phyloP scores from a whole-genome alignment of 148 eudicot genomes.

The Rhododendron kiyosumense region DNA sequence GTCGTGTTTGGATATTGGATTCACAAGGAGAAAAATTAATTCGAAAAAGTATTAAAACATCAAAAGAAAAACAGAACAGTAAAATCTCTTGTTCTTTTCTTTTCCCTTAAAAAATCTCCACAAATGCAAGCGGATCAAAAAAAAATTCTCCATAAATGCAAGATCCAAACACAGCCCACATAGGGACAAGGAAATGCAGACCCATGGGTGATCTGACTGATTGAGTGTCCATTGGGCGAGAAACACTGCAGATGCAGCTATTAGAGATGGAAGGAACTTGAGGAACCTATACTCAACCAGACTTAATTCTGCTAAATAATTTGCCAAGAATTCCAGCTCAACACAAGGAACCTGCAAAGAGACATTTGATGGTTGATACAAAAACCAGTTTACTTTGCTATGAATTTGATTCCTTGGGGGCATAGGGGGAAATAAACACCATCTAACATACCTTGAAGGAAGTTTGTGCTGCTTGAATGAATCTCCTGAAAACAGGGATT shows the following conservation, averaged over 20 bases:
- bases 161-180: neutral
- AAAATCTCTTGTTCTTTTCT: neutral
- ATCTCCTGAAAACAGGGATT: conserved; percentile 47
- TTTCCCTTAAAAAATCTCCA: neutral
- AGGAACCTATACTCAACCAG: conserved; percentile 74
- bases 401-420: neutral
- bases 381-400: neutral
- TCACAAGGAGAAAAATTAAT: neutral
- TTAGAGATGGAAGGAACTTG: conserved; percentile 65
- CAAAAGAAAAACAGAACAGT: neutral
- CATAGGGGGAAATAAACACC: neutral
- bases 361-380: neutral
- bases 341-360: conserved; percentile 44
- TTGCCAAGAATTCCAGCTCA: conserved; percentile 77
- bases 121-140: neutral
- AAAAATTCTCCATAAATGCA: no score
- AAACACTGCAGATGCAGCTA: conserved; percentile 88
- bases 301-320: conserved; percentile 82
- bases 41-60: neutral
- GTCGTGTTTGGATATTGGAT: neutral
- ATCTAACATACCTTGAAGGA: conserved; percentile 42
- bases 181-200: conserved; percentile 21
- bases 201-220: conserved; percentile 81
- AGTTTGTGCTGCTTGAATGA: conserved; percentile 68
- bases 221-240: conserved; percentile 88